These are phyloP conservation scores for Hypsizygus ulmarius DNA, from an alignment of 1,284 basidiomycete genomes.

Conservation along the genomic window DNA sequence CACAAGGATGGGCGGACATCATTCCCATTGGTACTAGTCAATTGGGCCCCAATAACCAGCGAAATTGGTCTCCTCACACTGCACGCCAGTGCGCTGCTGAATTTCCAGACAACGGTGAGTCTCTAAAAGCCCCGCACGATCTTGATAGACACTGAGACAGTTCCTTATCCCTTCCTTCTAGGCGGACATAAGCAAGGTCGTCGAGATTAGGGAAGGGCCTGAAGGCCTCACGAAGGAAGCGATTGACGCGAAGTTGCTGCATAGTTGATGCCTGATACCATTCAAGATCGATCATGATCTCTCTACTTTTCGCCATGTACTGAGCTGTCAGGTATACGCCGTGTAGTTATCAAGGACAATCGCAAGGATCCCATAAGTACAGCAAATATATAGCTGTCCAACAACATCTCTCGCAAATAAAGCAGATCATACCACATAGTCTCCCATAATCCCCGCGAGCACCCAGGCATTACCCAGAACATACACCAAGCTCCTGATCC, in stretches of 20 bases:
- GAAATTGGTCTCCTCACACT: constrained; percentile 79
- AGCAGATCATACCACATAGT: constrained; percentile 35
- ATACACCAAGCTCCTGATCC: constrained; percentile 76
- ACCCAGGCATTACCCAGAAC: constrained; percentile 77
- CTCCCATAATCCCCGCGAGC: constrained; percentile 58
- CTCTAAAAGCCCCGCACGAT: background rate
- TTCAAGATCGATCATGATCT: background rate
- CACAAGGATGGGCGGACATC: constrained; percentile 85
- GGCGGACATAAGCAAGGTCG: constrained; percentile 72
- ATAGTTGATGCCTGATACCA: background rate
- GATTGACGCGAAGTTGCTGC: constrained; percentile 60
- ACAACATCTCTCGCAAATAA: background rate
- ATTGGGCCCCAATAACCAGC: constrained; percentile 78
- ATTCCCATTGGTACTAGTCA: constrained; percentile 81
- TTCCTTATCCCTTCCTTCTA: constrained; percentile 24
- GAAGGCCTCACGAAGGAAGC: constrained; percentile 74
- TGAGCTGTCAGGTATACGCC: background rate
- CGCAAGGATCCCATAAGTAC: constrained; percentile 3
- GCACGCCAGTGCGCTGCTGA: constrained; percentile 77
- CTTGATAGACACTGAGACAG: background rate
- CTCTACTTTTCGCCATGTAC: background rate
- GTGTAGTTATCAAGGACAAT: background rate
- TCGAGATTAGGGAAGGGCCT: constrained; percentile 79
- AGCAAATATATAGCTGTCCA: too few relatives aligned
- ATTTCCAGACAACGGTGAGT: constrained; percentile 76